These are phyloP conservation scores for Magnaporthales sp. DNA, from an alignment of 2,329 filamentous ascomycete genomes.

Conservation along the genomic window DNA sequence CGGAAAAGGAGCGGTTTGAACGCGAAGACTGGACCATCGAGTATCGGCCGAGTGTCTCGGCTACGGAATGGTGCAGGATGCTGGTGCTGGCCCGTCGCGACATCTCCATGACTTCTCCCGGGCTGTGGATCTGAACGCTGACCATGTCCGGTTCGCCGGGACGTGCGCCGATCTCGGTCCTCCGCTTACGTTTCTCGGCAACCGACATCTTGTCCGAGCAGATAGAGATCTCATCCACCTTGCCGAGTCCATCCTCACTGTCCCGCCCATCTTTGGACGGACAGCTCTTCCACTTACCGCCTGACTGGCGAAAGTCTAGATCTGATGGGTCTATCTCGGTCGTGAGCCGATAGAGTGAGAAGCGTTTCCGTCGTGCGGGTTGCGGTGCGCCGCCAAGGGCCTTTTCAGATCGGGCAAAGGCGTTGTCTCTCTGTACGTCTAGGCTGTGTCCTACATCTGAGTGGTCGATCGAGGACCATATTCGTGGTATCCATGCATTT, in stretches of 20 bases:
- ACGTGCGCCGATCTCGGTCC: background rate
- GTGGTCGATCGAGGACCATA: background rate
- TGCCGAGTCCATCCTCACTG: background rate
- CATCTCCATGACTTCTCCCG: slow-evolving; percentile 1
- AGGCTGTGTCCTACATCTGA: background rate
- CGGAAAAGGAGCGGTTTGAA: background rate
- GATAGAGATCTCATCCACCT: background rate
- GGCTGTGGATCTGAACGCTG: slow-evolving; percentile 1
- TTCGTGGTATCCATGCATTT: background rate
- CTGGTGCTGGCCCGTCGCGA: background rate
- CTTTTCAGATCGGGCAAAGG: background rate
- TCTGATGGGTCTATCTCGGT: background rate
- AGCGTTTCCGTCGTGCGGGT: background rate
- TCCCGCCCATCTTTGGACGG: background rate
- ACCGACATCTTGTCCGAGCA: background rate
- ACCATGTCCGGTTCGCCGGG: background rate
- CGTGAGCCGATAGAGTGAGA: background rate
- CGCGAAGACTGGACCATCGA: background rate
- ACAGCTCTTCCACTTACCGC: background rate
- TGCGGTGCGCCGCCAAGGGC: background rate
- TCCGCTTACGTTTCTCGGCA: background rate
- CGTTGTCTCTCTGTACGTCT: background rate
- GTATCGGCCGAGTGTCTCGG: background rate
- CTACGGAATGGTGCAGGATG: background rate
- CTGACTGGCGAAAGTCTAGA: background rate